phyloP scores from a whole-genome alignment of 2,329 filamentous ascomycete genomes.

The Talaromyces sp. region DNA sequence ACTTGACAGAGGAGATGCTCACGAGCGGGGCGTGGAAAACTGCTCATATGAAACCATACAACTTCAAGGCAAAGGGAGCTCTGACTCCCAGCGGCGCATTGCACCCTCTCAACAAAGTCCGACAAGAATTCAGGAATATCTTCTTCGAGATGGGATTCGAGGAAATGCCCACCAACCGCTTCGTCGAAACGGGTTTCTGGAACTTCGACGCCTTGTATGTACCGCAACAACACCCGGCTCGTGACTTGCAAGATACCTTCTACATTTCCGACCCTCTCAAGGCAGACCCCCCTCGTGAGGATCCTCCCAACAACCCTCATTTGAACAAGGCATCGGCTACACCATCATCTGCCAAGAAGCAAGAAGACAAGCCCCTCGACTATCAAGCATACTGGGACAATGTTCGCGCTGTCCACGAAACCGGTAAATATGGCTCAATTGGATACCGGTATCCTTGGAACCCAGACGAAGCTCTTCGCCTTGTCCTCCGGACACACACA shows the following conservation, averaged over 20 bases:
- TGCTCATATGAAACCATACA: conserved; percentile 80
- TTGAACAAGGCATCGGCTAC: conserved; percentile 42
- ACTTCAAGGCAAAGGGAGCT: conserved; percentile 67
- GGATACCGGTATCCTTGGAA: conserved; percentile 96
- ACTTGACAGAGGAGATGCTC: conserved; percentile 92
- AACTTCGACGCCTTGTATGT: conserved; percentile 98
- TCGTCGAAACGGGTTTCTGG: conserved; percentile 97
- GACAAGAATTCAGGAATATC: conserved; percentile 91
- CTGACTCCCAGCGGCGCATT: conserved; percentile 48
- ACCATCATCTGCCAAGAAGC: conserved; percentile 47
- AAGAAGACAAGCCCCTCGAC: conserved; percentile 52
- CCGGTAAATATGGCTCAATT: conserved; percentile 89
- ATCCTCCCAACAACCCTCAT: conserved; percentile 46
- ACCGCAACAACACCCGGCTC: conserved; percentile 94
- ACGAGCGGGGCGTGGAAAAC: conserved; percentile 84
- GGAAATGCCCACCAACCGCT: conserved; percentile 94
- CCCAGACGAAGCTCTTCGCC: conserved; percentile 75
- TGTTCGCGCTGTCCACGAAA: conserved; percentile 79
- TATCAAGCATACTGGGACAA: conserved; percentile 88
- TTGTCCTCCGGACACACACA: conserved; percentile 94
- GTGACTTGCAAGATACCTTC: conserved; percentile 97
- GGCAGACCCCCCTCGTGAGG: conserved; percentile 65
- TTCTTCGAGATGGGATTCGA: conserved; percentile 99
- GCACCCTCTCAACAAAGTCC: conserved; percentile 79
- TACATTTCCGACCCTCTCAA: conserved; percentile 86